Conservation (phyloP, 2,329 filamentous ascomycete genomes). For the Penicillium expansum region DNA sequence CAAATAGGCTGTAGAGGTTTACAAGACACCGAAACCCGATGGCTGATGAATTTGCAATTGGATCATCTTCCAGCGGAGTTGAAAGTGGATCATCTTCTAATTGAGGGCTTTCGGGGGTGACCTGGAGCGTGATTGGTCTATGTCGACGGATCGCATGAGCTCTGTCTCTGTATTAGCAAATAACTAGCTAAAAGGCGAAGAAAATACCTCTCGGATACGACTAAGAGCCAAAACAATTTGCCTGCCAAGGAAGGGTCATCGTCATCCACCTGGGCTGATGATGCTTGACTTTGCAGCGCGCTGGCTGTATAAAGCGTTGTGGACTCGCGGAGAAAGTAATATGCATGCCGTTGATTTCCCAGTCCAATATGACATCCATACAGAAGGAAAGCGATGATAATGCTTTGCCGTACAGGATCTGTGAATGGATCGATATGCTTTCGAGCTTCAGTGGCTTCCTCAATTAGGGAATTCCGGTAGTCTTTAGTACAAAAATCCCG, state of each 20-base stretch:
- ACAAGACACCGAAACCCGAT: constrained; percentile 61
- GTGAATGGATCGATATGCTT: constrained; percentile 22
- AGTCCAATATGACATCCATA: constrained; percentile 66
- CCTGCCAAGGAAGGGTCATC: constrained; percentile 32
- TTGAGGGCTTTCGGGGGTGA: constrained; percentile 55
- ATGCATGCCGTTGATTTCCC: constrained; percentile 68
- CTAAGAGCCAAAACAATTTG: constrained; percentile 66
- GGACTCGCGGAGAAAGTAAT: constrained; percentile 70
- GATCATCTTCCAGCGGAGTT: constrained; percentile 50
- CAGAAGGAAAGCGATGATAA: constrained; percentile 69
- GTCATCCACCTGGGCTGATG: constrained; percentile 53
- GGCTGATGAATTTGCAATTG: constrained; percentile 54
- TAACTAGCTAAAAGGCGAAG: background rate
- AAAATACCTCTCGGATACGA: constrained; percentile 60
- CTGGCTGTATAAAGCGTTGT: constrained; percentile 64
- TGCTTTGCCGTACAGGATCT: constrained; percentile 23
- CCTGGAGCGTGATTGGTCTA: constrained; percentile 60
- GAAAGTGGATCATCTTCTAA: constrained; percentile 49
- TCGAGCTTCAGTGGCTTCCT: constrained; percentile 27
- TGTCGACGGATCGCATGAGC: constrained; percentile 64
- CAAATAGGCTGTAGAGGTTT: constrained; percentile 60
- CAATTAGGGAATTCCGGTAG: constrained; percentile 21
- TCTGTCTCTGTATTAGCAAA: constrained; percentile 35
- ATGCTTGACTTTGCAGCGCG: constrained; percentile 39
- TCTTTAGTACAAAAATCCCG: background rate